phyloP scores from a whole-genome alignment of 2,329 filamentous ascomycete genomes.

The Colletotrichum eremochloae region DNA sequence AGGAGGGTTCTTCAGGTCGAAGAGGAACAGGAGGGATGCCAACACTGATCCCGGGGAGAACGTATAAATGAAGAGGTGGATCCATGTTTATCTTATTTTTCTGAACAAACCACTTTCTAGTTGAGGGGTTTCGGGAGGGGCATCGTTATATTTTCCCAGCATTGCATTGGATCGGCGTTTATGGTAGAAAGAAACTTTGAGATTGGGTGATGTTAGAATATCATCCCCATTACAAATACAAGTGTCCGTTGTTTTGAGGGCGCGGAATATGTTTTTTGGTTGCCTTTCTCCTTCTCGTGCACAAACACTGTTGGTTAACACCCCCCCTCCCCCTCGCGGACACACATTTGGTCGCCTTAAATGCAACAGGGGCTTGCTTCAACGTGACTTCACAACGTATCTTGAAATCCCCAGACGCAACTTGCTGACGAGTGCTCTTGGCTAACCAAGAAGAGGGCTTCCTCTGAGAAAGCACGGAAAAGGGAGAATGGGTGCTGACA shows the following conservation, averaged over 20 bases:
- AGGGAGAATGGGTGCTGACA: neutral
- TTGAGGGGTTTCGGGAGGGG: slow-evolving; percentile 1
- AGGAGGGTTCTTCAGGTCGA: slow-evolving; percentile 55
- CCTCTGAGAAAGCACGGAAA: neutral
- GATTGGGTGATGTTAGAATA: slow-evolving; percentile 15
- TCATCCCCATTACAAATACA: slow-evolving; percentile 12
- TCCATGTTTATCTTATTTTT: neutral
- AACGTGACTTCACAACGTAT: too few relatives aligned
- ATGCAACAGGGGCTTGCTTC: slow-evolving; percentile 14
- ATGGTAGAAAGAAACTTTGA: slow-evolving; percentile 29
- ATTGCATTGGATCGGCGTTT: slow-evolving; percentile 43
- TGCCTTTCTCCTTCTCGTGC: neutral
- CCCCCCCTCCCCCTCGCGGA: neutral
- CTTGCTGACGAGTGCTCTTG: neutral
- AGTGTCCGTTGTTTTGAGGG: slow-evolving; percentile 22
- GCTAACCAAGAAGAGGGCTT: neutral
- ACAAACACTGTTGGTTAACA: slow-evolving; percentile 16
- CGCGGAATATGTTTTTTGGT: slow-evolving; percentile 8
- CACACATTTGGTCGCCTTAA: neutral
- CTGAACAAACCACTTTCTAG: neutral
- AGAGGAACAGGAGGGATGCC: slow-evolving; percentile 48
- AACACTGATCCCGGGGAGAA: slow-evolving; percentile 44
- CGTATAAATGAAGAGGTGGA: neutral
- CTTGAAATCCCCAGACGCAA: neutral
- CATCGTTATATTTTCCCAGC: slow-evolving; percentile 25